Evolutionary conservation across 23 red algal species (phyloP).

Genomic region (Cyanidium caldarium): DNA sequence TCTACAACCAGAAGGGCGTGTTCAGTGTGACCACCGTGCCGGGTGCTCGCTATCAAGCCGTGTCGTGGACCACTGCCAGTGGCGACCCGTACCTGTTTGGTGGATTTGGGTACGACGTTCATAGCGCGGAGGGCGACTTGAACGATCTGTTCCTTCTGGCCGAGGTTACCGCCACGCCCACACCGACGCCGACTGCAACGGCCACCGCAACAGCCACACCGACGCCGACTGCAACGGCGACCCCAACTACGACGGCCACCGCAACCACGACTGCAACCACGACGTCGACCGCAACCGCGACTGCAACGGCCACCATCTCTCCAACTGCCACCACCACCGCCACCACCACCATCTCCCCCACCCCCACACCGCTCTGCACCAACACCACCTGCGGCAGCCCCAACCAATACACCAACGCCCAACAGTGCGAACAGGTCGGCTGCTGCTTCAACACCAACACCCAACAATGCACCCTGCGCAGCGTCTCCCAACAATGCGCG

Average conservation of each 20-base stretch:
- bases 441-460: constrained; percentile 4
- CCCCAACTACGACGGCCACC: background rate
- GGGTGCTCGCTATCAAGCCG: background rate
- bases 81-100: background rate
- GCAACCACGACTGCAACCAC: background rate
- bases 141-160: background rate
- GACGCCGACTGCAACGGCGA: background rate
- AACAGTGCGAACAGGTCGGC: background rate
- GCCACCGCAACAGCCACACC: too few species aligned
- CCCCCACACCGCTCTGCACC: background rate
- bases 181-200: background rate
- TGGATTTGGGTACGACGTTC: background rate
- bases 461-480: background rate
- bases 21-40: background rate
- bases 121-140: background rate
- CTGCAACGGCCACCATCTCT: background rate
- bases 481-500: background rate
- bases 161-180: background rate
- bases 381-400: background rate
- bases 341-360: background rate
- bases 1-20: background rate
- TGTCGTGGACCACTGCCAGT: background rate
- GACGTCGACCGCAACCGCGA: background rate
- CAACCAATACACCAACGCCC: background rate
- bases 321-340: background rate